Base-by-base conservation (phyloP, 805 yeast genomes). In the Candida parachauliodes region DNA sequence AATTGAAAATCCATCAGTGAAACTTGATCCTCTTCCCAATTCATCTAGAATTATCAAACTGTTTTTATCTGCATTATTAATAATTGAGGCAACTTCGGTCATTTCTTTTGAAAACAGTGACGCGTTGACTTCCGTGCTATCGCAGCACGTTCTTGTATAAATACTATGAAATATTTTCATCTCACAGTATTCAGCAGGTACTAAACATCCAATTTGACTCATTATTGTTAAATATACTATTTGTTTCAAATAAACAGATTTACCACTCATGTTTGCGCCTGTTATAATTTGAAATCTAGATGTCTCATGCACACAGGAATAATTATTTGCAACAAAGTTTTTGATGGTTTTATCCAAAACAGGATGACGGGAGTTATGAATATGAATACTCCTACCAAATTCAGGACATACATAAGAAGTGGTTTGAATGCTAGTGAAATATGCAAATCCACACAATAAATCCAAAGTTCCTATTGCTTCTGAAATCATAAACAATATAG, bases 241-340 rank as follows among this genome's bases (percentile, higher is more conserved):
- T 45, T 76, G 80, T 35, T 70, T 69, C 28, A 79, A 65, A 42
- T 74, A 75, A 4, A 77, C 72, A 0, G 83, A 77, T 47, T 78
- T 79, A 2, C 83, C 84, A 34, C 81, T 78, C 80, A 76, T 75
- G 43, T 78, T 78, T 3, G 78, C 74, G 0, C 83, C 83, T 0
- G 82, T 77, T 4, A 78, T 62, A 2, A 78, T 62, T 39, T 72
- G 75, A 7, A 74, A 49, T 20, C 68, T 46, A 2, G 76, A 69
- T 6, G 60, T 52, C 8, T 55, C 60, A 4, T 50, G 41, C 5
- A 58, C 46, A 4, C 62, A 55, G 3, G 57, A 54, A 1, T 68
- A 54, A 45, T 68, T 68, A 49, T 74, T 74, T 1, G 70, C 51
- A 12, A 68, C 47, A 45, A 59, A 65, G 10, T 44, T 30, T 7